A percentile compares a stretch with the other conserved stretches of the same genome.
Evolutionary conservation across 164 flowering plant genomes (phyloP).

Genomic region (Nymphaea colorata): DNA sequence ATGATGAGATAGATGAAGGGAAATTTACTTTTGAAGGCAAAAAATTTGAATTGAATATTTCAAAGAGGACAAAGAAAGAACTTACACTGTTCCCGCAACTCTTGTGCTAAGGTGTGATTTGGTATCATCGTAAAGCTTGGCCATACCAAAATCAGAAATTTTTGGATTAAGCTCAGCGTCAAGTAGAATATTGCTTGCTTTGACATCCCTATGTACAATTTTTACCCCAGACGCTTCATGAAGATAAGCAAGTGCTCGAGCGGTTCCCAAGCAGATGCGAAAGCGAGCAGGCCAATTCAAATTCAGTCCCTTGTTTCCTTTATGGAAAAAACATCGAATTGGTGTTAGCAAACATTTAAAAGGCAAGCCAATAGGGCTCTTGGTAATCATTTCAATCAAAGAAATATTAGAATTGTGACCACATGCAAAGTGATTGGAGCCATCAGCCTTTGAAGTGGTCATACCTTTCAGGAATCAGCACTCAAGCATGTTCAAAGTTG

Average conservation of each 20-base stretch:
- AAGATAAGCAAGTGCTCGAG: conserved; percentile 70
- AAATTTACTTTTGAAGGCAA: neutral
- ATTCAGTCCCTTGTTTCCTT: conserved; percentile 32
- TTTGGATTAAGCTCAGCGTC: conserved; percentile 47
- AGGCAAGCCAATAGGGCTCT: no score
- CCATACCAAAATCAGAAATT: conserved; percentile 66
- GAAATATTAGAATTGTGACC: no score
- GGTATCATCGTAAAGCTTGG: conserved; percentile 54
- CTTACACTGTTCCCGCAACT: conserved; percentile 62
- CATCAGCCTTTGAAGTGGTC: neutral
- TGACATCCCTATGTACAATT: conserved; percentile 71
- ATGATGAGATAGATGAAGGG: neutral
- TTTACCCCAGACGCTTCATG: conserved; percentile 62
- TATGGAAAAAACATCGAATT: neutral
- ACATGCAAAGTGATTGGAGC: neutral
- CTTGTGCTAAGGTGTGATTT: conserved; percentile 55
- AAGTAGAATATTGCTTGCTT: conserved; percentile 72
- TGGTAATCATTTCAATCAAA: no score
- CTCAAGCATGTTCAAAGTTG: no score
- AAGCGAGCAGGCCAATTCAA: conserved; percentile 53
- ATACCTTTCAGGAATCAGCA: neutral
- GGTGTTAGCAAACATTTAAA: no score
- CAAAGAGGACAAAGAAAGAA: neutral
- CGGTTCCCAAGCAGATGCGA: conserved; percentile 56
- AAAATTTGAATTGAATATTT: neutral